These are phyloP conservation scores for Kuraishia cidri DNA, from an alignment of 805 yeast species.

Conservation along the genomic window DNA sequence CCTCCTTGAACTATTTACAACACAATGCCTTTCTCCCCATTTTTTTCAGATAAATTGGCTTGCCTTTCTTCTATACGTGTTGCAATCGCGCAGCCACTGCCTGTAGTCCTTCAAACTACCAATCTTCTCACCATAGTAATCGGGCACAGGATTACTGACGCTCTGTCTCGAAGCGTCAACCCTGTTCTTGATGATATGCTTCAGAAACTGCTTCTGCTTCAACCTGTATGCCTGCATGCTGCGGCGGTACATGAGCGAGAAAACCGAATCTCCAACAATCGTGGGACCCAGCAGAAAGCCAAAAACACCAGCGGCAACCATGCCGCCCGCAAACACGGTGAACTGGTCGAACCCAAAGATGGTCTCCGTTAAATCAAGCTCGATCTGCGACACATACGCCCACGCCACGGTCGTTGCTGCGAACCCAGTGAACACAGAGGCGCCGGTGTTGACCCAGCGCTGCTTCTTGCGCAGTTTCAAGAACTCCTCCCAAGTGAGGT, in stretches of 20 bases:
- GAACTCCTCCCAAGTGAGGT: conserved; percentile 72
- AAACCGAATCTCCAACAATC: conserved; percentile 59
- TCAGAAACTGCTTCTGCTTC: conserved; percentile 70
- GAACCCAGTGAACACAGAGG: conserved; percentile 63
- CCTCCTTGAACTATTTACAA: not conserved
- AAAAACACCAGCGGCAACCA: conserved; percentile 60
- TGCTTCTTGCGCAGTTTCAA: conserved; percentile 68
- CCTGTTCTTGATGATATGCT: conserved; percentile 66
- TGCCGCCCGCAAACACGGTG: conserved; percentile 67
- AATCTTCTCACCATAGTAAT: conserved; percentile 94
- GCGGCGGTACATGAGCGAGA: conserved; percentile 43
- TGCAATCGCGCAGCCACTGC: conserved; percentile 94
- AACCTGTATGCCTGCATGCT: conserved; percentile 34
- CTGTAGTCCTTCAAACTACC: conserved; percentile 79
- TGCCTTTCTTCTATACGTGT: conserved; percentile 79
- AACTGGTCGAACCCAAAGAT: conserved; percentile 88
- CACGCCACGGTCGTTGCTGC: conserved; percentile 62
- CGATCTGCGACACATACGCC: conserved; percentile 69
- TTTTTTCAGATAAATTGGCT: conserved; percentile 53
- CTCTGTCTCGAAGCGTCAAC: conserved; percentile 91
- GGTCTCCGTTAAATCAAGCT: conserved; percentile 80
- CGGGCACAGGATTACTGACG: conserved; percentile 94
- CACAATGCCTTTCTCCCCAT: not conserved
- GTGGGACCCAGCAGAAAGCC: conserved; percentile 83
- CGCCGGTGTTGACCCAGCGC: conserved; percentile 55